These are phyloP conservation scores for Akanthomyces muscarius DNA, from an alignment of 2,329 filamentous ascomycete genomes.

Conservation along the genomic window DNA sequence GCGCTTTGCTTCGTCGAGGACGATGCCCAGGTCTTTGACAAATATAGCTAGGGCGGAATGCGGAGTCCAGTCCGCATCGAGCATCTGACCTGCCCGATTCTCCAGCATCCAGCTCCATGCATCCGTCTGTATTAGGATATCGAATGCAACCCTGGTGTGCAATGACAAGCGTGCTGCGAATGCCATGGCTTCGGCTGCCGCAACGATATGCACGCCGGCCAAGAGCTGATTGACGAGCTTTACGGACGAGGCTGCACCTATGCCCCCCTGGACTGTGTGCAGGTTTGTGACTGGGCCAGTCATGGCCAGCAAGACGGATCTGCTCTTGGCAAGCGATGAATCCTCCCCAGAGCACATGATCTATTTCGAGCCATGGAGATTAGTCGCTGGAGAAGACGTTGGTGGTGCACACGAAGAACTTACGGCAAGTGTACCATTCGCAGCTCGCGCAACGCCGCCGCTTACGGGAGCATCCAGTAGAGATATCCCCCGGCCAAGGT, in stretches of 20 bases:
- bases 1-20: slow-evolving; percentile 30
- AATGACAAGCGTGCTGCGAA: slow-evolving; percentile 50
- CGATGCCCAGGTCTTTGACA: slow-evolving; percentile 33
- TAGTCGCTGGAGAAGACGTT: neutral
- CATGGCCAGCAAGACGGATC: slow-evolving; percentile 30
- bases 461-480: slow-evolving; percentile 37
- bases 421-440: slow-evolving; percentile 34
- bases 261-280: slow-evolving; percentile 47
- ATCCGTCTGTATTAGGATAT: slow-evolving; percentile 40
- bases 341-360: slow-evolving; percentile 32
- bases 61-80: slow-evolving; percentile 33
- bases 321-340: slow-evolving; percentile 23
- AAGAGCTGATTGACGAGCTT: slow-evolving; percentile 58
- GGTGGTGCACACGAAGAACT: slow-evolving; percentile 4
- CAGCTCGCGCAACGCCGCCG: slow-evolving; percentile 34
- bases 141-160: slow-evolving; percentile 45
- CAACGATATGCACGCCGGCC: slow-evolving; percentile 54
- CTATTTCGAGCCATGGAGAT: slow-evolving; percentile 17
- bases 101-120: slow-evolving; percentile 37
- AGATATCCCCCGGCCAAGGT: slow-evolving; percentile 25
- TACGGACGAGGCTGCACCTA: slow-evolving; percentile 51
- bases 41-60: slow-evolving; percentile 34
- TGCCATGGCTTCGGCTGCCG: slow-evolving; percentile 53
- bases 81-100: slow-evolving; percentile 33
- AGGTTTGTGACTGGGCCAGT: slow-evolving; percentile 30